Conservation (phyloP, 768 basidiomycete species). For the Phylloporus scabripes region DNA sequence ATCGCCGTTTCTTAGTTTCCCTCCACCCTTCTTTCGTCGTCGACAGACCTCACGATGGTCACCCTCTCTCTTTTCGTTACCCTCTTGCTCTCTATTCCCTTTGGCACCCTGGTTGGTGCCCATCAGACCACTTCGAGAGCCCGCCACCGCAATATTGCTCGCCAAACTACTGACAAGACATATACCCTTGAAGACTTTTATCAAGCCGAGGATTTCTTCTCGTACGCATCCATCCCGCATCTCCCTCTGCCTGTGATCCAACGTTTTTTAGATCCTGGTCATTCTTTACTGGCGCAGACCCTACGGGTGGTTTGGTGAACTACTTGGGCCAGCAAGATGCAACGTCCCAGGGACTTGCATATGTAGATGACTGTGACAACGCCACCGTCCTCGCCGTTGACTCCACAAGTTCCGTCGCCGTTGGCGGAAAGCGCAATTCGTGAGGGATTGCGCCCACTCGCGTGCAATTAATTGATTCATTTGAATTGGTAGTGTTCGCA, state of each 20-base stretch:
- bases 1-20: neutral
- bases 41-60: constrained; percentile 26
- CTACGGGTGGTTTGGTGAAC: constrained; percentile 65
- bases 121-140: constrained; percentile 22
- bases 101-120: constrained; percentile 36
- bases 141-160: constrained; percentile 26
- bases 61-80: constrained; percentile 29
- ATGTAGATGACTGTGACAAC: constrained; percentile 49
- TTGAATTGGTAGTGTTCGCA: constrained; percentile 50
- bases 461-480: neutral
- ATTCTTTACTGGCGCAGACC: constrained; percentile 59
- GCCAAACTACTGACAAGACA: constrained; percentile 20
- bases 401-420: constrained; percentile 40
- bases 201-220: constrained; percentile 53
- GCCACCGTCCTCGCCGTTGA: constrained; percentile 63
- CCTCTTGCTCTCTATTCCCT: constrained; percentile 28
- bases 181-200: constrained; percentile 38
- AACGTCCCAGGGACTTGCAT: constrained; percentile 49
- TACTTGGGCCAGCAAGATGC: constrained; percentile 50
- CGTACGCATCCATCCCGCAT: constrained; percentile 35
- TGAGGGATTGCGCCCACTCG: constrained; percentile 19
- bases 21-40: neutral
- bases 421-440: constrained; percentile 53
- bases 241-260: neutral
- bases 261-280: constrained; percentile 51